phyloP scores from a whole-genome alignment of 2,329 filamentous ascomycete genomes.

The Penicillium sp. region DNA sequence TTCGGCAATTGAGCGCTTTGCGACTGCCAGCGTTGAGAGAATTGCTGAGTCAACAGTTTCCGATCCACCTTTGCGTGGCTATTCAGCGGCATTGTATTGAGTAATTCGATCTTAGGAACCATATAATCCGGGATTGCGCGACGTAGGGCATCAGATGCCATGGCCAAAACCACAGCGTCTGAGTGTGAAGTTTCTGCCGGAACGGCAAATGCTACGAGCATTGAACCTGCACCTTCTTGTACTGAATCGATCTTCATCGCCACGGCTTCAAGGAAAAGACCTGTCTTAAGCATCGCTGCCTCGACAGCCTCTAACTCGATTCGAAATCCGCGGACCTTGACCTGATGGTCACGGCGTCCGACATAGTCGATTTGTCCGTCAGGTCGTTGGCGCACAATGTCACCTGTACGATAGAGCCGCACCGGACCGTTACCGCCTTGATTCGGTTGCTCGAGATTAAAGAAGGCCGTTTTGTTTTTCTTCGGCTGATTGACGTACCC shows the following conservation, averaged over 20 bases:
- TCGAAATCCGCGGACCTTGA: conserved; percentile 88
- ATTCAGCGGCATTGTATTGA: conserved; percentile 68
- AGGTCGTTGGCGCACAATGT: conserved; percentile 58
- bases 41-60: conserved; percentile 11
- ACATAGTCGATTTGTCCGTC: conserved; percentile 67
- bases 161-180: conserved; percentile 37
- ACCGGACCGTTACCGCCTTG: neutral
- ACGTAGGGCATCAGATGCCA: conserved; percentile 61
- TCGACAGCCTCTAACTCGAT: conserved; percentile 90
- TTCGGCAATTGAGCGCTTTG: too few relatives aligned
- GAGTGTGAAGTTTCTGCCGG: conserved; percentile 46
- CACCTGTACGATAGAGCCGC: conserved; percentile 72
- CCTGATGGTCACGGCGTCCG: conserved; percentile 75
- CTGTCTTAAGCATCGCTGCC: conserved; percentile 31
- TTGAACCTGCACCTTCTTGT: conserved; percentile 8
- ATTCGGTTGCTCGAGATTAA: too few relatives aligned
- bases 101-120: conserved; percentile 67
- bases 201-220: conserved; percentile 22
- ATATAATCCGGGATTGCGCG: conserved; percentile 69
- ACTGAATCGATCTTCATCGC: conserved; percentile 14
- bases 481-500: conserved; percentile 63
- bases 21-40: conserved; percentile 3
- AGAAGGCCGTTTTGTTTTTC: conserved; percentile 48
- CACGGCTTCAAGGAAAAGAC: conserved; percentile 12
- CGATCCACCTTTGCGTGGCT: conserved; percentile 67